These are phyloP conservation scores for Hyphopichia khmerensis DNA, from an alignment of 1,139 yeast genomes.

Conservation along the genomic window DNA sequence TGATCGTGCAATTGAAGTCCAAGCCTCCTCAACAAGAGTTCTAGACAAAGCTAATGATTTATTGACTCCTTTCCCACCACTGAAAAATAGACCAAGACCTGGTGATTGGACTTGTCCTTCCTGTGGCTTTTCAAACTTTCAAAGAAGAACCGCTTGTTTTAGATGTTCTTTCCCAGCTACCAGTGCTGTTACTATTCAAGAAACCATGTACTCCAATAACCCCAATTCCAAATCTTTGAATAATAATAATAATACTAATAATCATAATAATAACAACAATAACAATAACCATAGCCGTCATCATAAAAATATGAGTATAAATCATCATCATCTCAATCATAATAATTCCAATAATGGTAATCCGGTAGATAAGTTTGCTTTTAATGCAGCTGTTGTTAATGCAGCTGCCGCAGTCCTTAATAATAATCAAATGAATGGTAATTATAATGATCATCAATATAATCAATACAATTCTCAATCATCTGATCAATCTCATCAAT, in stretches of 20 bases:
- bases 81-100: constrained; percentile 89
- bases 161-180: constrained; percentile 90
- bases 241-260: constrained; percentile 6
- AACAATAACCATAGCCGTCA: constrained; percentile 6
- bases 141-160: constrained; percentile 91
- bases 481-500: constrained; percentile 1
- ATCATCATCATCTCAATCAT: constrained; percentile 11
- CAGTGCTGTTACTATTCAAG: constrained; percentile 65
- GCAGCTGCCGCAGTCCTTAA: constrained; percentile 15
- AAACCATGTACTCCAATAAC: constrained; percentile 14
- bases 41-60: constrained; percentile 81
- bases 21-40: constrained; percentile 77
- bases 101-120: constrained; percentile 98
- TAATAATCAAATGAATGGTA: constrained; percentile 3
- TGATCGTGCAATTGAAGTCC: constrained; percentile 78
- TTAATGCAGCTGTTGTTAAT: constrained; percentile 10
- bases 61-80: constrained; percentile 80
- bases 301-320: constrained; percentile 7
- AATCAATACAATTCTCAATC: background rate
- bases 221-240: constrained; percentile 8
- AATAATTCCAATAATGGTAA: constrained; percentile 12
- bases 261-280: constrained; percentile 7
- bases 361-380: constrained; percentile 10
- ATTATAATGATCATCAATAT: background rate
- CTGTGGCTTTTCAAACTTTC: constrained; percentile 94